phyloP scores from a whole-genome alignment of 2,329 filamentous ascomycete species.

The Pezicula neosporulosa region DNA sequence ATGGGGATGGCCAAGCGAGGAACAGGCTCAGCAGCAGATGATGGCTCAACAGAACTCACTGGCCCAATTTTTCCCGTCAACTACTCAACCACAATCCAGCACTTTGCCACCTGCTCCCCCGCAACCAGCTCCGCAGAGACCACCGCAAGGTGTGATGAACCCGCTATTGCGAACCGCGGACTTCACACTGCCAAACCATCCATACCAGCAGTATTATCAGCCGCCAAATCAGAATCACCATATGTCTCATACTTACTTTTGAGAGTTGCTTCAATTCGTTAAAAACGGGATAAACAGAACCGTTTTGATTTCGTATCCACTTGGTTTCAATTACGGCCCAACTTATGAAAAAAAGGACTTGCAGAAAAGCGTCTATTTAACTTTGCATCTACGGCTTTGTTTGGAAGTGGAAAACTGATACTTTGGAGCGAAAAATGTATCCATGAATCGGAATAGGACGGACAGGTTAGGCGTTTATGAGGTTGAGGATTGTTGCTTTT shows the following conservation, averaged over 20 bases:
- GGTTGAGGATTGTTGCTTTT: no score
- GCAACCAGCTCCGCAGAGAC: conserved; percentile 11
- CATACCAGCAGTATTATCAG: conserved; percentile 78
- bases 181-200: conserved; percentile 74
- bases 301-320: background rate
- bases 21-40: conserved; percentile 20
- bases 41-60: conserved; percentile 19
- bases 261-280: conserved; percentile 4
- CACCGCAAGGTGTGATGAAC: conserved; percentile 54
- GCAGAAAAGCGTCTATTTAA: no score
- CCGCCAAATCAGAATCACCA: conserved; percentile 52
- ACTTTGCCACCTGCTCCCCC: conserved; percentile 21
- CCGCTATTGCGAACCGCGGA: conserved; percentile 70
- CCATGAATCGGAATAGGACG: no score
- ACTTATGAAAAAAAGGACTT: no score
- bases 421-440: no score
- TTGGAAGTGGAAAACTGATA: no score
- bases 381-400: no score
- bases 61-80: conserved; percentile 23
- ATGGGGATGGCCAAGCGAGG: conserved; percentile 66
- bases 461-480: no score
- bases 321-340: background rate
- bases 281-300: background rate
- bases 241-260: conserved; percentile 23
- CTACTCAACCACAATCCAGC: conserved; percentile 8